Evolutionary conservation across 148 eudicot genomes (phyloP), one percentile per base, ranked within the genome.

Genomic region (Talinum fruticosum): DNA sequence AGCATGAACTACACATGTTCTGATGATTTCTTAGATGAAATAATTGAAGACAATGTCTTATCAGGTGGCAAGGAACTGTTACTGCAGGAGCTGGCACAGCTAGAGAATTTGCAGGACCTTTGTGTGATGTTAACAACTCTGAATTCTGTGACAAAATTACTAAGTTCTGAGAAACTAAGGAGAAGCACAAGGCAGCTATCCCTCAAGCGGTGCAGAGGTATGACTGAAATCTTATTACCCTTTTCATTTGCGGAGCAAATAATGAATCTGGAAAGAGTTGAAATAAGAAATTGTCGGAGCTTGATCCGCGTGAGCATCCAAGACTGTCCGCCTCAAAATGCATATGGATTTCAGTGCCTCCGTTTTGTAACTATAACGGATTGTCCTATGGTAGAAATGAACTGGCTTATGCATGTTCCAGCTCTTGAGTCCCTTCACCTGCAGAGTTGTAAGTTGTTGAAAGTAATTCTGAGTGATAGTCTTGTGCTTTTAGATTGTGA

Each of bases 41-140:
- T 4, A 4, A 68, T 36, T 0, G 45, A 68, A 34, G 10, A 71
- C 16, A 78, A 78, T 78, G 75, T 78, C 13, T 41, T 78, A 69
- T 78, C 80, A 16, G 64, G 30, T 78, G 80, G 80, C n/a, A 78
- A 30, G 69, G 80, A 78, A 78, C 29, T 26, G 13, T 38, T 78
- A 30, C 59, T 78, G 32, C 59, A 70, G 3, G 80, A 78, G 69
- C 41, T 78, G 28, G 75, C 59, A 59, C 24, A 14, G 30, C 57
- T 70, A 26, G 59, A 78, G 71, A 70, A 57, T 29, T 49, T 78
- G 10, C 80, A 78, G 32, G 75, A 78, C 24, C 59, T 78, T 28
- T 57, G 75, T 23, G n/a, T 78, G 67, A 57, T 34, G 3, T 49
- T 78, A 33, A 78, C 75, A 35, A 78, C 45, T 68, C 6, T 10